Percentiles rank a stretch among this genome's conserved stretches.
Evolutionary conservation across 345 rosid genomes (phyloP).

Genomic region (Alliaria petiolata): DNA sequence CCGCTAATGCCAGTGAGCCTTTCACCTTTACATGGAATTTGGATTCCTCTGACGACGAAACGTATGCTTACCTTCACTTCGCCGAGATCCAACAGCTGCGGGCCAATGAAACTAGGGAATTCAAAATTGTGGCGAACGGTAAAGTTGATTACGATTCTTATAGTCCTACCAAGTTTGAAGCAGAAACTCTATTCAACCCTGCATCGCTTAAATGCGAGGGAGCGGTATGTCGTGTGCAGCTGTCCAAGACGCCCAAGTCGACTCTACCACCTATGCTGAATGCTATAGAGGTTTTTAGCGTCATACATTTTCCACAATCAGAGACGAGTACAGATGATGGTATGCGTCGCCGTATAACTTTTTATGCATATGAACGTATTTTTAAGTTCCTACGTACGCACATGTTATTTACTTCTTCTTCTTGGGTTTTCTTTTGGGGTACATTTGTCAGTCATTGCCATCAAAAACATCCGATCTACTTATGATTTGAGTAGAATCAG

Average conservation of each 20-base stretch:
- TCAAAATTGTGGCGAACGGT: conserved; percentile 21
- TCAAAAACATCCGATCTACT: conserved; percentile 34
- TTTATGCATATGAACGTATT: background rate
- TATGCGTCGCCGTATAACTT: too few species aligned
- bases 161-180: conserved; percentile 7
- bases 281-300: conserved; percentile 14
- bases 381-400: background rate
- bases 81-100: conserved; percentile 23
- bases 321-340: conserved; percentile 6
- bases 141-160: background rate
- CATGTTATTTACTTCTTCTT: background rate
- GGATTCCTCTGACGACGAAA: background rate
- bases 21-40: background rate
- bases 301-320: conserved; percentile 1
- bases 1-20: conserved; percentile 11
- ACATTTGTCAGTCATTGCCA: conserved; percentile 33
- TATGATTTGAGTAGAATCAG: conserved; percentile 24
- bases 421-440: background rate
- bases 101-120: conserved; percentile 23
- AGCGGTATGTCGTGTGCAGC: background rate
- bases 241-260: background rate
- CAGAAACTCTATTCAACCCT: background rate
- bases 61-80: conserved; percentile 31
- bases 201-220: background rate
- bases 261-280: conserved; percentile 25